Evolutionary conservation across 1,139 yeast genomes (phyloP).

Genomic region (Pichia sp.): DNA sequence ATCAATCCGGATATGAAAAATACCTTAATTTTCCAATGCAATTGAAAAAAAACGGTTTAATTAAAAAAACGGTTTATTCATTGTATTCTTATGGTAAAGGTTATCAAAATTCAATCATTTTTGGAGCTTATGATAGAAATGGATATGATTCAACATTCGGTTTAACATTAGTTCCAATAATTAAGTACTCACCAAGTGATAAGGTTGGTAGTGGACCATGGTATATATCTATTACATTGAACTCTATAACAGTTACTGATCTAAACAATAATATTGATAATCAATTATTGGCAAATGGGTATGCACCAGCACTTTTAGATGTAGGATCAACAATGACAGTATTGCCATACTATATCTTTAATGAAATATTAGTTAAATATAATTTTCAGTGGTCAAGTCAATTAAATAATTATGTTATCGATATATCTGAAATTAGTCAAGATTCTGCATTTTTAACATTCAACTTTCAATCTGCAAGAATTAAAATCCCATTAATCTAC

Average conservation of each 20-base stretch:
- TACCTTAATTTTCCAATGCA: conserved; percentile 50
- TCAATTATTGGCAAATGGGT: conserved; percentile 28
- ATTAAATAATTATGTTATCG: conserved; percentile 30
- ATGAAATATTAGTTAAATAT: conserved; percentile 34
- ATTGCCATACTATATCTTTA: conserved; percentile 38
- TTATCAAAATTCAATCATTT: conserved; percentile 31
- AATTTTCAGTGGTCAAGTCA: conserved; percentile 33
- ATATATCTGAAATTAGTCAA: conserved; percentile 25
- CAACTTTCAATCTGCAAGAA: conserved; percentile 43
- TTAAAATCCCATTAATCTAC: conserved; percentile 45
- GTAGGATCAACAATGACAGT: conserved; percentile 54
- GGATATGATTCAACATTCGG: conserved; percentile 18
- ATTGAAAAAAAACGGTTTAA: conserved; percentile 43
- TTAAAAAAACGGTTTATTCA: conserved; percentile 44
- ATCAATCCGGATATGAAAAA: conserved; percentile 20
- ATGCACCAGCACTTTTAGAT: conserved; percentile 45
- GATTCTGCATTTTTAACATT: conserved; percentile 31
- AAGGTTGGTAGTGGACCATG: conserved; percentile 31
- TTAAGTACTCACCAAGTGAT: conserved; percentile 15
- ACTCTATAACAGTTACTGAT: conserved; percentile 15
- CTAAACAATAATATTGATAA: background rate
- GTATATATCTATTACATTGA: conserved; percentile 34
- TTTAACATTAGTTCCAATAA: conserved; percentile 34
- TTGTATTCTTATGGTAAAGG: conserved; percentile 34
- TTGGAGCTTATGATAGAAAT: conserved; percentile 48